These are phyloP conservation scores for Kalmusia sp. DNA, from an alignment of 2,329 filamentous ascomycete species.

Conservation along the genomic window DNA sequence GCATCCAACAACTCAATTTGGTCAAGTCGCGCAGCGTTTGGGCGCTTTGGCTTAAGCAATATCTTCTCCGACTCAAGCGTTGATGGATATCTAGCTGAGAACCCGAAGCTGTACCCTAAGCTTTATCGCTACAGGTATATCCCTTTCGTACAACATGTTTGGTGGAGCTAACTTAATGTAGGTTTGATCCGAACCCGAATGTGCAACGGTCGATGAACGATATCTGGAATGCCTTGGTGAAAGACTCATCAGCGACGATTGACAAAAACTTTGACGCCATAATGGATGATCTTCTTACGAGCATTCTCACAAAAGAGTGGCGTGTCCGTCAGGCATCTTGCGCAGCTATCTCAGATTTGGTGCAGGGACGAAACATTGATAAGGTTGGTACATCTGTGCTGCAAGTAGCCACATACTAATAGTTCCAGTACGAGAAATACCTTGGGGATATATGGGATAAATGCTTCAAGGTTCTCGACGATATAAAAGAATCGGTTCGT, in stretches of 20 bases:
- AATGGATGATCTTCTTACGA: constrained; percentile 83
- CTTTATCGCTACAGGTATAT: constrained; percentile 79
- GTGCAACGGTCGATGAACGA: constrained; percentile 96
- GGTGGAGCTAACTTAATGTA: constrained; percentile 24
- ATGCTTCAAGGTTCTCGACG: constrained; percentile 90
- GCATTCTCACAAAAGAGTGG: constrained; percentile 91
- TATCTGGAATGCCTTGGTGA: constrained; percentile 96
- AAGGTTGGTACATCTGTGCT: constrained; percentile 36
- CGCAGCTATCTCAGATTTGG: constrained; percentile 83
- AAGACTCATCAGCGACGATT: constrained; percentile 79
- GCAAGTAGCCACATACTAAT: constrained; percentile 11
- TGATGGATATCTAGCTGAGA: constrained; percentile 72
- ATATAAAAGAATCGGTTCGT: constrained; percentile 92
- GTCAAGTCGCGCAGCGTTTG: constrained; percentile 96
- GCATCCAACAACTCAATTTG: constrained; percentile 96
- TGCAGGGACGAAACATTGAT: constrained; percentile 74
- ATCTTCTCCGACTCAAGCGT: constrained; percentile 85
- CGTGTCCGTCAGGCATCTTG: constrained; percentile 91
- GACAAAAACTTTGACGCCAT: constrained; percentile 87
- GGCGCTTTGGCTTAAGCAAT: constrained; percentile 88
- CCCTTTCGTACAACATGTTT: neutral
- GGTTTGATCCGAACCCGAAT: constrained; percentile 90
- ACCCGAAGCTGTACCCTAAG: constrained; percentile 94
- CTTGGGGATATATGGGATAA: constrained; percentile 85
- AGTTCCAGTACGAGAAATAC: constrained; percentile 75